Base-by-base conservation (phyloP, 345 rosid genomes). In the Tarenaya hassleriana region DNA sequence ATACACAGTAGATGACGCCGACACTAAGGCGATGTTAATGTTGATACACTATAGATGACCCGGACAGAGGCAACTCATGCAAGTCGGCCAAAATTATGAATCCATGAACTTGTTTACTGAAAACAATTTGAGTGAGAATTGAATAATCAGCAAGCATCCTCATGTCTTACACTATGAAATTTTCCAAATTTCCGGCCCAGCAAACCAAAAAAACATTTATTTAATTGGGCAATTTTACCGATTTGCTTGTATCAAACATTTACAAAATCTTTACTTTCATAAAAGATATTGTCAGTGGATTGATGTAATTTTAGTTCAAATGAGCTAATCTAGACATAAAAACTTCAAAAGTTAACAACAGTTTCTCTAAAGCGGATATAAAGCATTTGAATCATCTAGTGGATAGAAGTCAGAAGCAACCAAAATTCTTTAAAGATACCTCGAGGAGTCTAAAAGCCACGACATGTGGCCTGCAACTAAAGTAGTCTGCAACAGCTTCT, bases 401-500 rank as follows among this genome's bases (percentile, higher is more conserved):
- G 16, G 21, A 47, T 38, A 32, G 50, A 32, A 16, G 18, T 24
- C 16, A 44, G 13, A 2, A 46, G 31, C 18, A 63, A 37, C 37
- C 24, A 40, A 57, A 55, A 68, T 7, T 24, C 9, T 16, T 12
- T 51, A 45, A 16, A 56, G 20, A 33, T 71, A 91, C 96, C 98
- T 91, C 98, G 16, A 91, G 64, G 66, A 91, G 82, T 56, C 98
- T 82, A 66, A 82, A 69, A 52, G 81, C 87, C 52, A 86, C 78
- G 9, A 91, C 61, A 75, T 91, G 98, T 16, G 95, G 98, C 75
- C 96, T 79, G 73, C 82, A 83, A 61, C 73, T 74, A 74, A 86
- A 91, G 67, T 91, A 91, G 58, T 80, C 79, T 55, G 71, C 65
- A 64, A 91, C 85, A 55, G 64, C 85, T 58, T 82, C 71, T 1